These are phyloP conservation scores for Malassezia vespertilionis DNA, from an alignment of 1,284 basidiomycete species.

Conservation along the genomic window DNA sequence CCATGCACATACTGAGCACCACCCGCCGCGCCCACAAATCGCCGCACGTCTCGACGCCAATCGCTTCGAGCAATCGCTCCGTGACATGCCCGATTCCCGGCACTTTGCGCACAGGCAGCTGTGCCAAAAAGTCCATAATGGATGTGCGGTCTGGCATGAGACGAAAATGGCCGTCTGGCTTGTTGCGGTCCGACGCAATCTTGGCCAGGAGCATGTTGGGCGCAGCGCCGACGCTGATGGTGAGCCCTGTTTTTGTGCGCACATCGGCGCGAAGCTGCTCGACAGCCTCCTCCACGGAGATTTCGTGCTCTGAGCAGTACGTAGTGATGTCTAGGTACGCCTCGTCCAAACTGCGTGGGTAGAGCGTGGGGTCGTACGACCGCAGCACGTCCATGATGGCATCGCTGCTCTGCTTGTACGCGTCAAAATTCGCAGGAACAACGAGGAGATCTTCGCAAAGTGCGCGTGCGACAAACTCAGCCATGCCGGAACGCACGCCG, in stretches of 20 bases:
- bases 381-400: constrained; percentile 53
- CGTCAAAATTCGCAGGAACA: constrained; percentile 50
- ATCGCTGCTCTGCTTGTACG: constrained; percentile 40
- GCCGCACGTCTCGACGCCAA: constrained; percentile 36
- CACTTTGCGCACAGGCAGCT: constrained; percentile 38
- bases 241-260: constrained; percentile 53
- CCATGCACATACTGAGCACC: constrained; percentile 31
- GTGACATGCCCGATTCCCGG: constrained; percentile 43
- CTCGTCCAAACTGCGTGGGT: constrained; percentile 64
- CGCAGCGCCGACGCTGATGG: constrained; percentile 67
- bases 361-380: constrained; percentile 70
- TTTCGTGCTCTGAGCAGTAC: constrained; percentile 60
- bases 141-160: constrained; percentile 26
- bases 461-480: constrained; percentile 78
- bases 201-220: constrained; percentile 56
- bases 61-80: constrained; percentile 35
- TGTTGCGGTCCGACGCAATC: constrained; percentile 75
- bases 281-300: constrained; percentile 65
- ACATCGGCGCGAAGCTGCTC: constrained; percentile 43
- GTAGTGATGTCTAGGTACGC: constrained; percentile 68
- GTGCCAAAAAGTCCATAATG: constrained; percentile 34
- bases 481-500: constrained; percentile 56
- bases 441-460: constrained; percentile 83
- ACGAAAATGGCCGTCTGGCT: constrained; percentile 39
- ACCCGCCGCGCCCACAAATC: constrained; percentile 39